These are phyloP conservation scores for Boletus reticuloceps DNA, from an alignment of 768 basidiomycete genomes.

Conservation along the genomic window DNA sequence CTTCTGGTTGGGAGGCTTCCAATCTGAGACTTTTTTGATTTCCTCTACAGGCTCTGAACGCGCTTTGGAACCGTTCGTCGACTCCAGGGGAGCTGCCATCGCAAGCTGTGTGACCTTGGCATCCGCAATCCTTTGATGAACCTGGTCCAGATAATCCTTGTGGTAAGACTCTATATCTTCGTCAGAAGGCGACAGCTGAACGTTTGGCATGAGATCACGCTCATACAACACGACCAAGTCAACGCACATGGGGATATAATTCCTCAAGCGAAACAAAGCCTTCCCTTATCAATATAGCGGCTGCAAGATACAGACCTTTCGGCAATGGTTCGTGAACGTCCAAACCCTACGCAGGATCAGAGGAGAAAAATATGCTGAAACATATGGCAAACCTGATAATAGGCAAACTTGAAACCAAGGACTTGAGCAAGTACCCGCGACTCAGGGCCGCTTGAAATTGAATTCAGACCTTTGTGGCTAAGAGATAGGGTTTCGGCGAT, in stretches of 20 bases:
- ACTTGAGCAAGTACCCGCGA: conserved; percentile 82
- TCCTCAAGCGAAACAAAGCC: conserved; percentile 86
- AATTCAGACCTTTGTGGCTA: neutral
- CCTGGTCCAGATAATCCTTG: conserved; percentile 61
- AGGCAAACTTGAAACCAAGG: conserved; percentile 94
- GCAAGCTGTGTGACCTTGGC: conserved; percentile 77
- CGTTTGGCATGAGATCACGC: conserved; percentile 5
- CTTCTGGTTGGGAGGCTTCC: conserved; percentile 69
- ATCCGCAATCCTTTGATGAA: conserved; percentile 61
- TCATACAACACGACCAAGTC: neutral
- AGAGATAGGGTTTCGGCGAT: conserved; percentile 43
- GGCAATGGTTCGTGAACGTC: conserved; percentile 64
- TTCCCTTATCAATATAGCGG: conserved; percentile 88
- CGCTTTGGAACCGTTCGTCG: conserved; percentile 40
- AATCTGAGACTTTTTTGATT: conserved; percentile 33
- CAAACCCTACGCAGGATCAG: conserved; percentile 39
- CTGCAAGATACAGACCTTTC: conserved; percentile 71
- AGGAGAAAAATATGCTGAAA: neutral
- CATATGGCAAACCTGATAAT: conserved; percentile 71
- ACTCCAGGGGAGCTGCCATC: conserved; percentile 80
- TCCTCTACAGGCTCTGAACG: conserved; percentile 38
- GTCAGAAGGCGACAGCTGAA: conserved; percentile 72
- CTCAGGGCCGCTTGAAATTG: conserved; percentile 30
- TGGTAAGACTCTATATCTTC: conserved; percentile 67
- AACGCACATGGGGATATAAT: conserved; percentile 85